A percentile compares a stretch with the other conserved stretches of the same genome.
Evolutionary conservation across 2,329 filamentous ascomycete species (phyloP).

Genomic region (Colletotrichum plurivorum): DNA sequence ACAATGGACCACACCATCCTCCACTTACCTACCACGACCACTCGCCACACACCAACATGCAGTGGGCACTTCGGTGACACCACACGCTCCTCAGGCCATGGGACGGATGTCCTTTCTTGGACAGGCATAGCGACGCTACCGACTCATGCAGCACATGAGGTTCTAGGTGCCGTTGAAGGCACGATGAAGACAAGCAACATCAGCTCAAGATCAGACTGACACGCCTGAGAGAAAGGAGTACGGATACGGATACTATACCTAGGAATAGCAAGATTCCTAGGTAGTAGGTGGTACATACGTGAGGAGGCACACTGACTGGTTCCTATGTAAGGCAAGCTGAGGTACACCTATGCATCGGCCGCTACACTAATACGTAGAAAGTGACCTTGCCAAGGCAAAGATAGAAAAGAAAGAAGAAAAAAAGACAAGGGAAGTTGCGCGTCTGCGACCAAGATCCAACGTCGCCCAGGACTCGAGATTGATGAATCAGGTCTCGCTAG

Average conservation of each 20-base stretch:
- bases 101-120: neutral
- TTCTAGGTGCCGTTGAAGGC: no score
- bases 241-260: no score
- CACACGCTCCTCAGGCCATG: neutral
- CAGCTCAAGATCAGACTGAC: no score
- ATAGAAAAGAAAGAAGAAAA: neutral
- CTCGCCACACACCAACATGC: neutral
- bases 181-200: no score
- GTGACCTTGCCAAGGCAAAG: neutral
- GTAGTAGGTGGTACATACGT: no score
- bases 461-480: constrained; percentile 29
- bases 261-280: no score
- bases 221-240: no score
- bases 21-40: neutral
- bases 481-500: constrained; percentile 31
- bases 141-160: neutral
- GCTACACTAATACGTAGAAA: no score
- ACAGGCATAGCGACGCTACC: neutral
- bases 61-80: neutral
- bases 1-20: neutral
- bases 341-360: no score
- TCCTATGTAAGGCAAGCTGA: no score
- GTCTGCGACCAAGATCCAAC: constrained; percentile 23
- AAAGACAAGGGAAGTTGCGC: constrained; percentile 1
- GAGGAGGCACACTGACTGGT: no score